Base-by-base conservation (phyloP, 208 protist genomes). In the Leishmania tropica region DNA sequence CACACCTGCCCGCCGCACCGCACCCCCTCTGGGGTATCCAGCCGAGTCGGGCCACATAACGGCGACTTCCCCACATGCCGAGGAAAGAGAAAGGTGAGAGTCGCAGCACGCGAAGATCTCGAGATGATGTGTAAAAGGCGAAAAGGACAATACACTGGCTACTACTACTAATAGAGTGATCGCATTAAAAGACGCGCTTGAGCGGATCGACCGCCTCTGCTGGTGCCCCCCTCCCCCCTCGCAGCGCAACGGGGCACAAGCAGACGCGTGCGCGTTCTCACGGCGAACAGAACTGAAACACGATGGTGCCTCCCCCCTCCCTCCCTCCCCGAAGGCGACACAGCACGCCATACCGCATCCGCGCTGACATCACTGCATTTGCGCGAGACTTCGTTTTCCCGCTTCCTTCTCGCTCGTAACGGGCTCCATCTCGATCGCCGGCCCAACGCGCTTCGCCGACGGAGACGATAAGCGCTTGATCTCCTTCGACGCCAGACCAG, bases 391-490 rank as follows among this genome's bases (percentile, higher is more conserved):
- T 3, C 17, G 42, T 71, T 53, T 31, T 11, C 68, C 31, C 6
- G 8, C 68, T 21, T 35, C 40, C 13, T 68, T 68, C 65, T 81
- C 87, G 80, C 86, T 87, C 75, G 87, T n/a, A 53, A 85, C 86
- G 19, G 67, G 72, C n/a, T 68, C 47, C 15, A 79, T 67, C 74
- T 94, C 85, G 67, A 92, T 62, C 35, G 93, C 78, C 0, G 86
- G 81, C n/a, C 83, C 89, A 17, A 93, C 86, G 42, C 91, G 91
- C 83, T 77, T 80, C 72, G 90, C 88, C 6, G 83, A 85, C 28
- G 93, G 93, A 17, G 89, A 95, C 4, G 88, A 89, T 65, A 96
- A 74, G 31, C 93, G 91, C 90, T 98, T 98, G 81, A 97, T 96
- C 81, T 97, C 93, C 88, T 96, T 96, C 60, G 93, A 94, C 24